These are phyloP conservation scores for Carnegiea gigantea DNA, from an alignment of 179 eudicot genomes.

Conservation along the genomic window DNA sequence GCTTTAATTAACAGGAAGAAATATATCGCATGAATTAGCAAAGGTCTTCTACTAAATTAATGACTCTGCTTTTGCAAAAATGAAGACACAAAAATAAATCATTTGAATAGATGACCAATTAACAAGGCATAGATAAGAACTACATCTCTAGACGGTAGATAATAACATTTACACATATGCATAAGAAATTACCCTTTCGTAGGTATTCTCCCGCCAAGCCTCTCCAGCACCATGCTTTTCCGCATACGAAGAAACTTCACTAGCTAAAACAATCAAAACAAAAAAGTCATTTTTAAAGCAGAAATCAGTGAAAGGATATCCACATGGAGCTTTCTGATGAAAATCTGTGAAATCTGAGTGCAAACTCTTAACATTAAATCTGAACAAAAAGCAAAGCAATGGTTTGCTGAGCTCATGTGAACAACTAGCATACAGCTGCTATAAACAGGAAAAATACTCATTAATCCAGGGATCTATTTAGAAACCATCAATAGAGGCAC, in stretches of 20 bases:
- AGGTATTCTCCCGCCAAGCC: conserved; percentile 21
- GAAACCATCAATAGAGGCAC: neutral
- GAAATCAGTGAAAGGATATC: neutral
- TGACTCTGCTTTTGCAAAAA: neutral
- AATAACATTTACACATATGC: neutral
- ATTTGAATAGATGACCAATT: neutral
- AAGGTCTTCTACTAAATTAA: neutral
- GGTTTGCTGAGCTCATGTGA: neutral
- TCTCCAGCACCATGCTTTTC: conserved; percentile 16
- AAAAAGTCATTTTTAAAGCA: neutral
- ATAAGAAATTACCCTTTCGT: conserved; percentile 23
- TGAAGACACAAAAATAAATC: neutral
- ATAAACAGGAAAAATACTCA: neutral
- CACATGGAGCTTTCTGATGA: neutral
- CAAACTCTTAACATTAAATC: neutral
- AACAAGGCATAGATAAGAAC: neutral
- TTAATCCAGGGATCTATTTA: neutral
- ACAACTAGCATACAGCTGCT: neutral
- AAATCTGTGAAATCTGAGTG: neutral
- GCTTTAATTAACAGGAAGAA: neutral
- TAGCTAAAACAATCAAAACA: neutral
- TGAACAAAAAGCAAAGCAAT: neutral
- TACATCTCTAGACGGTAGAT: neutral
- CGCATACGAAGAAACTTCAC: conserved; percentile 11
- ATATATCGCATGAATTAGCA: neutral